Evolutionary conservation across 1,139 yeast species (phyloP).

Genomic region (Blastobotrys serpentis): DNA sequence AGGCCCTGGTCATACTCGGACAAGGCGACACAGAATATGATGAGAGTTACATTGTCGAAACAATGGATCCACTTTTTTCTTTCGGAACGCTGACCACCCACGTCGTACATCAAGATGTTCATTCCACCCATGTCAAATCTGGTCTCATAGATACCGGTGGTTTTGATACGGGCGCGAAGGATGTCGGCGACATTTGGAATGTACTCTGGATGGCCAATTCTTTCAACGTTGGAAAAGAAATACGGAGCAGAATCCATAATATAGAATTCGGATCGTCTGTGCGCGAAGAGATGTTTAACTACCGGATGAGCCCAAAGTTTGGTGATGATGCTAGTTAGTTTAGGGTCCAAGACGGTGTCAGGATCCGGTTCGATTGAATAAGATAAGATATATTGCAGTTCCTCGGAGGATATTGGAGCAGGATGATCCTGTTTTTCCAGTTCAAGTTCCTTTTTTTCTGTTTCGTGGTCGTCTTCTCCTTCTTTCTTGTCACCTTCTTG

Average conservation of each 20-base stretch:
- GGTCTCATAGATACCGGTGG: conserved; percentile 88
- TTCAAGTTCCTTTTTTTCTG: too few relatives aligned
- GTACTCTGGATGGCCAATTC: conserved; percentile 62
- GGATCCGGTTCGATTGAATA: conserved; percentile 35
- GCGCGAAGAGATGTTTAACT: conserved; percentile 56
- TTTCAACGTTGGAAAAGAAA: conserved; percentile 64
- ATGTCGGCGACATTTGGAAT: conserved; percentile 76
- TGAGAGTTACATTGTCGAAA: conserved; percentile 85
- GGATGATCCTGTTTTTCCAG: too few relatives aligned
- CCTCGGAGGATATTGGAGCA: conserved; percentile 23
- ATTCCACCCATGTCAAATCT: conserved; percentile 73
- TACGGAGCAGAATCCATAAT: conserved; percentile 85
- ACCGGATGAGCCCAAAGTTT: conserved; percentile 58
- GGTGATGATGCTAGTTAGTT: conserved; percentile 30
- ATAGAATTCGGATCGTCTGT: conserved; percentile 72
- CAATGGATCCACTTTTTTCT: conserved; percentile 96
- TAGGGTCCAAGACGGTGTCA: conserved; percentile 32
- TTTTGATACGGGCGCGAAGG: conserved; percentile 83
- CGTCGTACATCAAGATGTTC: conserved; percentile 82
- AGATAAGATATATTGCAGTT: conserved; percentile 26
- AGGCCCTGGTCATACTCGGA: conserved; percentile 88
- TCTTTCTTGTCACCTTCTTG: neutral
- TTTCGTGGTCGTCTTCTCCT: neutral
- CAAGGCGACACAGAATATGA: conserved; percentile 85
- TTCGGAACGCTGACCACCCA: conserved; percentile 93